Percentiles rank a stretch among this genome's conserved stretches.
phyloP scores from a whole-genome alignment of 1,284 basidiomycete species.

The Puccinia horiana region DNA sequence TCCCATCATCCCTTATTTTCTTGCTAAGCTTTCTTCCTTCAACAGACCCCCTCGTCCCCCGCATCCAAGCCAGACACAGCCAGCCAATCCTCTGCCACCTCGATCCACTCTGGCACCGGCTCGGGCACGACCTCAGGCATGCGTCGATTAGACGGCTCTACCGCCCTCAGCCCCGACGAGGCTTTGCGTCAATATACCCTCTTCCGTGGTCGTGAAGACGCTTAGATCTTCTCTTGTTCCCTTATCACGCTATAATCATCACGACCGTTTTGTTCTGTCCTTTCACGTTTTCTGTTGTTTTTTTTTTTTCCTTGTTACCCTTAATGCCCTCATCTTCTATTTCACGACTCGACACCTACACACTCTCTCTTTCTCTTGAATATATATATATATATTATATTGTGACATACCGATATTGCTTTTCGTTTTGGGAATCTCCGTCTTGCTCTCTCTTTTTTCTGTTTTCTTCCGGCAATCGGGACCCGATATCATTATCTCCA shows the following conservation, averaged over 20 bases:
- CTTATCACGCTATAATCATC: too few species aligned
- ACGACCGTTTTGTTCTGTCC: neutral
- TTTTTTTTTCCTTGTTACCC: too few species aligned
- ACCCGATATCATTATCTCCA: too few species aligned
- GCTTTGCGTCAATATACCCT: slow-evolving; percentile 42
- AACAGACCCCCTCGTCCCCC: neutral
- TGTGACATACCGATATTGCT: too few species aligned
- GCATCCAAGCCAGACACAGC: neutral
- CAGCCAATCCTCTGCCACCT: neutral
- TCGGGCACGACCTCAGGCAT: slow-evolving; percentile 1
- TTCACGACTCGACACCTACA: too few species aligned
- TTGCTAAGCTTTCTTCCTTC: too few species aligned
- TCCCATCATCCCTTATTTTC: neutral
- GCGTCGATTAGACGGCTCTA: slow-evolving; percentile 17
- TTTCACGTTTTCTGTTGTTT: neutral
- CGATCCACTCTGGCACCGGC: neutral
- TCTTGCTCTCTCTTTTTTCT: too few species aligned
- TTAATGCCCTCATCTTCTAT: too few species aligned
- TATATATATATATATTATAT: too few species aligned
- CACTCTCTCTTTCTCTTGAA: too few species aligned
- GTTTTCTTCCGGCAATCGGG: too few species aligned
- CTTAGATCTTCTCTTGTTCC: neutral
- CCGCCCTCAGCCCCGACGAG: slow-evolving; percentile 37
- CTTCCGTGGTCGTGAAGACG: neutral
- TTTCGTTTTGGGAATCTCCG: too few species aligned